Evolutionary conservation across 225 moss, liverwort and hornwort species (phyloP).

Genomic region (Marchantia paleacea): DNA sequence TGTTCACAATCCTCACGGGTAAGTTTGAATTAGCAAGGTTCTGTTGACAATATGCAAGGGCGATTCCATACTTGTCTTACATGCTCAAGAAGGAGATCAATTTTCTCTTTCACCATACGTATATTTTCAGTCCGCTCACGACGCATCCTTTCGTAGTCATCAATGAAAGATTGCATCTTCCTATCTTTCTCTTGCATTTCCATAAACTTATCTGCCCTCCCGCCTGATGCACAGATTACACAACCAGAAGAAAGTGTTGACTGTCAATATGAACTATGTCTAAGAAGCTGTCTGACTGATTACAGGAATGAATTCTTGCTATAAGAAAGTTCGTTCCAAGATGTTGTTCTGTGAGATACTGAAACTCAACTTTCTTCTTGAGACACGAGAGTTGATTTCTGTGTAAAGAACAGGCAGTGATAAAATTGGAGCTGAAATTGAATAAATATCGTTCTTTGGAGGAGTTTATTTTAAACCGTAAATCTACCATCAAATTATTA

Average conservation of each 20-base stretch:
- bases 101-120: slow-evolving; percentile 44
- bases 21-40: neutral
- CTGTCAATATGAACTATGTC: neutral
- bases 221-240: slow-evolving; percentile 40
- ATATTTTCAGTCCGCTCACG: slow-evolving; percentile 35
- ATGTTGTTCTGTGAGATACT: too few species aligned
- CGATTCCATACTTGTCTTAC: slow-evolving; percentile 38
- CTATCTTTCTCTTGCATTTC: slow-evolving; percentile 90
- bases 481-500: too few species aligned
- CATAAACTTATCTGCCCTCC: slow-evolving; percentile 70
- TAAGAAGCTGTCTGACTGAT: too few species aligned
- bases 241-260: neutral
- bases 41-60: neutral
- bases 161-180: slow-evolving; percentile 76
- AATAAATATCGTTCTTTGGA: too few species aligned
- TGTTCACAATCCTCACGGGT: neutral
- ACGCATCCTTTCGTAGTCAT: slow-evolving; percentile 56
- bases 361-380: too few species aligned
- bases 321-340: too few species aligned
- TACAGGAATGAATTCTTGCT: too few species aligned
- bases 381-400: too few species aligned
- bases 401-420: too few species aligned
- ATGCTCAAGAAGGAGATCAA: slow-evolving; percentile 40
- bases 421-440: too few species aligned
- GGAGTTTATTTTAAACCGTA: too few species aligned